Percentiles rank a stretch among this genome's conserved stretches.
These are phyloP conservation scores for Ogataea sp. DNA, from an alignment of 805 yeast genomes.

Conservation along the genomic window DNA sequence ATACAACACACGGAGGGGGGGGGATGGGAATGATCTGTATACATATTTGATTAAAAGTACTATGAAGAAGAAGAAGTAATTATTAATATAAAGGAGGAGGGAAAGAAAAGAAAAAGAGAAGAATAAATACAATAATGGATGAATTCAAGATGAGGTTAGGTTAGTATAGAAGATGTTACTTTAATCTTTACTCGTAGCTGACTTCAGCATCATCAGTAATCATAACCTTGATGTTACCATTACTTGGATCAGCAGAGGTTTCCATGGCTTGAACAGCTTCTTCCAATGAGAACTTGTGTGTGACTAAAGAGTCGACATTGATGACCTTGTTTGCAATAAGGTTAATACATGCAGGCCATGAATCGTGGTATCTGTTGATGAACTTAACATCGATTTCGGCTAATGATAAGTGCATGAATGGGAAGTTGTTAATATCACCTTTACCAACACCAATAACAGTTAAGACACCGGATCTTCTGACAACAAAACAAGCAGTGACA, in stretches of 20 bases:
- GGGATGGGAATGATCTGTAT: too few species aligned
- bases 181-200: not conserved
- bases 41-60: too few species aligned
- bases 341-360: slow-evolving; percentile 51
- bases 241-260: slow-evolving; percentile 28
- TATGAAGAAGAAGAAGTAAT: too few species aligned
- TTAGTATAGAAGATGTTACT: too few species aligned
- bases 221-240: slow-evolving; percentile 41
- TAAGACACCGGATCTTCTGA: slow-evolving; percentile 38
- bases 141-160: too few species aligned
- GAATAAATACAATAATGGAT: too few species aligned
- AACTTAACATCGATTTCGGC: slow-evolving; percentile 45
- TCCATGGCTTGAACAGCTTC: slow-evolving; percentile 40
- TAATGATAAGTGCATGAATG: slow-evolving; percentile 46
- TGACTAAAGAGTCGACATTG: slow-evolving; percentile 37
- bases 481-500: slow-evolving; percentile 36
- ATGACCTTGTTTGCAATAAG: slow-evolving; percentile 35
- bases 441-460: slow-evolving; percentile 47
- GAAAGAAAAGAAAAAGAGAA: too few species aligned
- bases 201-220: slow-evolving; percentile 25
- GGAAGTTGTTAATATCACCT: slow-evolving; percentile 36
- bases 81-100: too few species aligned
- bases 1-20: too few species aligned
- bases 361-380: slow-evolving; percentile 45
- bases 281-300: slow-evolving; percentile 40